phyloP scores from a whole-genome alignment of 768 basidiomycete species.

The Amanita molliuscula region DNA sequence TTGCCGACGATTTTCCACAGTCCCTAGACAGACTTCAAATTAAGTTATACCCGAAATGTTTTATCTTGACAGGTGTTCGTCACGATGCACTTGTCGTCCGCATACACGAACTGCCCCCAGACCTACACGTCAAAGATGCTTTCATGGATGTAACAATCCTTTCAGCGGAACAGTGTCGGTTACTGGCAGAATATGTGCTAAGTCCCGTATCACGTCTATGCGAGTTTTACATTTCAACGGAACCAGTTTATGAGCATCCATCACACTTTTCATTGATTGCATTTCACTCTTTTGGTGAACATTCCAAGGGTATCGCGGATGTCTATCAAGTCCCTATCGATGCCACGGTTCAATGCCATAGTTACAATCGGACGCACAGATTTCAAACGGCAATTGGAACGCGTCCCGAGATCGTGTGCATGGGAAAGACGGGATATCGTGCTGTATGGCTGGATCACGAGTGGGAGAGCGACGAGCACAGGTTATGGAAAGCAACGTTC shows the following conservation, averaged over 20 bases:
- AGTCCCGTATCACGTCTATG: slow-evolving; percentile 9
- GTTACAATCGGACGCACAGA: slow-evolving; percentile 9
- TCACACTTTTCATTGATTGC: slow-evolving; percentile 4
- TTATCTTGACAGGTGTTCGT: neutral
- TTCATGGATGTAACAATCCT: neutral
- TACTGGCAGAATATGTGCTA: slow-evolving; percentile 15
- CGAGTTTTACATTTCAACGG: slow-evolving; percentile 12
- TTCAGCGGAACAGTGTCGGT: slow-evolving; percentile 6
- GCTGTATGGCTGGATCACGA: slow-evolving; percentile 45
- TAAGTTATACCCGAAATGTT: slow-evolving; percentile 3
- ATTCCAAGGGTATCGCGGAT: slow-evolving; percentile 8
- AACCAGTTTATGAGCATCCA: slow-evolving; percentile 10
- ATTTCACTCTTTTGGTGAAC: slow-evolving; percentile 8
- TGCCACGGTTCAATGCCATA: slow-evolving; percentile 1
- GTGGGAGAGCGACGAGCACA: slow-evolving; percentile 37
- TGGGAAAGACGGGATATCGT: slow-evolving; percentile 33
- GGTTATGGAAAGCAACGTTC: slow-evolving; percentile 43
- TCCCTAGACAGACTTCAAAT: slow-evolving; percentile 5
- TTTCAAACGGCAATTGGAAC: slow-evolving; percentile 17
- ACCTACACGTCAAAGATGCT: neutral
- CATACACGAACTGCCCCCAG: slow-evolving; percentile 13
- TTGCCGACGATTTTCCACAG: neutral
- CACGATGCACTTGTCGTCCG: slow-evolving; percentile 9
- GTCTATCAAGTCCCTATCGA: slow-evolving; percentile 14
- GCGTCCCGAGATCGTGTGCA: slow-evolving; percentile 21